Percentiles rank a stretch among this genome's conserved stretches.
Conservation (phyloP, 1,139 yeast species). For the Tardiomyces blankii region DNA sequence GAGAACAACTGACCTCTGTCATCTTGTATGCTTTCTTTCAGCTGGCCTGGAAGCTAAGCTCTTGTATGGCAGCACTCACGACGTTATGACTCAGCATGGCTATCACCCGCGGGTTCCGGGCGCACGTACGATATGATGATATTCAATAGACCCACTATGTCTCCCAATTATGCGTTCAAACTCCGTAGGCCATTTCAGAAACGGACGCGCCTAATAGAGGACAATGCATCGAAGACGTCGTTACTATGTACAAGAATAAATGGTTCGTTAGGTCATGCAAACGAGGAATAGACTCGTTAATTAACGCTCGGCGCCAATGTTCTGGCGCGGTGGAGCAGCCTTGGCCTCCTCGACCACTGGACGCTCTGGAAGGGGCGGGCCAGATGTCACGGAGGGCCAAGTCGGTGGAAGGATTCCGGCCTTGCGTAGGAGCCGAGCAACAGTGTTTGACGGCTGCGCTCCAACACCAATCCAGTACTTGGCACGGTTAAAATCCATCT, state of each 20-base stretch:
- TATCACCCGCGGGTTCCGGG: background rate
- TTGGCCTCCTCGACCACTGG: constrained; percentile 2
- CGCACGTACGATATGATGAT: background rate
- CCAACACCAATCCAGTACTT: constrained; percentile 98
- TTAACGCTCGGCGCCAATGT: constrained; percentile 6
- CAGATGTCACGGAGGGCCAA: constrained; percentile 42
- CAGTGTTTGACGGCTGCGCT: constrained; percentile 89
- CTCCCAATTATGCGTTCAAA: too few relatives aligned
- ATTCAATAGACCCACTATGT: too few relatives aligned
- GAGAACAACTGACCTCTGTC: background rate
- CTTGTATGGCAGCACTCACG: background rate
- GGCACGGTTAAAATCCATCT: constrained; percentile 79
- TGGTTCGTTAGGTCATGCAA: background rate
- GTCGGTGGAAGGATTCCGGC: constrained; percentile 47
- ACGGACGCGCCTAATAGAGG: too few relatives aligned
- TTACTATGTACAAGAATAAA: background rate
- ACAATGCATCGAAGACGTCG: background rate
- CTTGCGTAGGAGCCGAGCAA: constrained; percentile 63
- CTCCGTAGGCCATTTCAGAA: too few relatives aligned
- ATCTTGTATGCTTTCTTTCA: background rate
- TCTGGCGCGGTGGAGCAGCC: constrained; percentile 5
- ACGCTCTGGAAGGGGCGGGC: constrained; percentile 7
- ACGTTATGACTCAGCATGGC: background rate
- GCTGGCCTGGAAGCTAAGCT: background rate
- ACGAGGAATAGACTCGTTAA: too few relatives aligned